A percentile compares a stretch with the other conserved stretches of the same genome.
These are phyloP conservation scores for Cladophialophora yegresii DNA, from an alignment of 2,329 filamentous ascomycete species.

Conservation along the genomic window DNA sequence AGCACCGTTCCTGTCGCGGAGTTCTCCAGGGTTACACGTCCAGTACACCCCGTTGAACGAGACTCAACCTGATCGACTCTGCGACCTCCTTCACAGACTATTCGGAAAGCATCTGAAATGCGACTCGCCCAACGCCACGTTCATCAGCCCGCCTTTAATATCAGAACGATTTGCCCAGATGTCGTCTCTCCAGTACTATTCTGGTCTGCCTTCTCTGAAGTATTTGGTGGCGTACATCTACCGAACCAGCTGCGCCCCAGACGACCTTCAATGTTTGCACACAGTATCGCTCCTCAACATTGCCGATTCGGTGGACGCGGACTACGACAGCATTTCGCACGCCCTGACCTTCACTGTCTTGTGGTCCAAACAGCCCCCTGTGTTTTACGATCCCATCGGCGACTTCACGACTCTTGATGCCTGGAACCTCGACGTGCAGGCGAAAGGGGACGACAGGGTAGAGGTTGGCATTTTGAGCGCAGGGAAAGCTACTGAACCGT, in stretches of 20 bases:
- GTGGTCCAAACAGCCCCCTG: constrained; percentile 52
- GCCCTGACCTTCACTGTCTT: constrained; percentile 65
- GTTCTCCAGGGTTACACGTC: constrained; percentile 79
- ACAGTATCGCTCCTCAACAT: constrained; percentile 49
- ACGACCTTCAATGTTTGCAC: constrained; percentile 55
- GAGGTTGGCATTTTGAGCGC: constrained; percentile 79
- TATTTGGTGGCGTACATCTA: constrained; percentile 58
- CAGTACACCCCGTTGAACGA: constrained; percentile 64
- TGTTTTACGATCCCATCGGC: constrained; percentile 30
- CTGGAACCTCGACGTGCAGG: constrained; percentile 50
- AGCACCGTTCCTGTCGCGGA: constrained; percentile 71
- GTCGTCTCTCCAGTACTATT: constrained; percentile 70
- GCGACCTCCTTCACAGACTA: constrained; percentile 57
- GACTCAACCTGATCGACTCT: constrained; percentile 51
- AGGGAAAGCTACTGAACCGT: constrained; percentile 60
- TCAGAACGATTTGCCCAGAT: constrained; percentile 64
- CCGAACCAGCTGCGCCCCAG: constrained; percentile 54
- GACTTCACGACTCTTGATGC: constrained; percentile 37
- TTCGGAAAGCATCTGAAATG: constrained; percentile 63
- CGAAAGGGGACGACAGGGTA: constrained; percentile 41
- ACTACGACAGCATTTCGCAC: constrained; percentile 70
- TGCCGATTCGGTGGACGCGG: constrained; percentile 71
- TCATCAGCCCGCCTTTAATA: constrained; percentile 60
- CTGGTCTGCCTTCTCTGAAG: constrained; percentile 60
- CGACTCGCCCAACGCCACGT: constrained; percentile 55